Base-by-base conservation (phyloP, 345 rosid genomes). In the Erysimum cheiranthoides region DNA sequence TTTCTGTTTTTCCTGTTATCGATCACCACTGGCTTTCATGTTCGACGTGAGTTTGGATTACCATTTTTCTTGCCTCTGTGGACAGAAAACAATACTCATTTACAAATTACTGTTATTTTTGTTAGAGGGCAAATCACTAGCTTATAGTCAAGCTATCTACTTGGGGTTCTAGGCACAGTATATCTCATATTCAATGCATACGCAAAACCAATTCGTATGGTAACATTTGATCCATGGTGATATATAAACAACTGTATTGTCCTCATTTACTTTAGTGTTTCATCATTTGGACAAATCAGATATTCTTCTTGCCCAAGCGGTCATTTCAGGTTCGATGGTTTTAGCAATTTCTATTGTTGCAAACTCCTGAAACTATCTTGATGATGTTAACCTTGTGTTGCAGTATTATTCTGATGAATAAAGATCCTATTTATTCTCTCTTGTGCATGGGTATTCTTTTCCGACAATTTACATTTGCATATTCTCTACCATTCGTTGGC, bases 41-140 rank as follows among this genome's bases (percentile, higher is more conserved):
- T 50, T 73, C 10, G n/a, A 61, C 50, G 50, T 70, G 12, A 70
- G 32, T 12, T 57, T 57, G 17, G 39, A 62, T 68, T 13, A 8
- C 39, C 27, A 7, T 47, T 47, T 43, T 6, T 13, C 17, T 42
- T 42, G 47, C 16, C 3, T 43, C 49, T 14, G 18, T n/a, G 49
- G 8, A 5, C 18, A n/a, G 10, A 39, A 1, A 61, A 39, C 28
- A 6, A 9, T 35, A 17, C 27, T 45, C 54, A 31, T 18, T 8
- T 36, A 36, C 18, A 13, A 18, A 21, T 50, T 50, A 12, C 61
- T 67, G 61, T 9, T 36, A 35, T 25, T 9, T 66, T 67, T 42
- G 52, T 13, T 28, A 16, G 5, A 42, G 30, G 12, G 12, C 38
- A 16, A 3, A 35, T 60, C 35, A 34, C 10, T 45, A 52, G 49